phyloP scores from a whole-genome alignment of 805 yeast genomes.

The Yamadazyma endophytica region DNA sequence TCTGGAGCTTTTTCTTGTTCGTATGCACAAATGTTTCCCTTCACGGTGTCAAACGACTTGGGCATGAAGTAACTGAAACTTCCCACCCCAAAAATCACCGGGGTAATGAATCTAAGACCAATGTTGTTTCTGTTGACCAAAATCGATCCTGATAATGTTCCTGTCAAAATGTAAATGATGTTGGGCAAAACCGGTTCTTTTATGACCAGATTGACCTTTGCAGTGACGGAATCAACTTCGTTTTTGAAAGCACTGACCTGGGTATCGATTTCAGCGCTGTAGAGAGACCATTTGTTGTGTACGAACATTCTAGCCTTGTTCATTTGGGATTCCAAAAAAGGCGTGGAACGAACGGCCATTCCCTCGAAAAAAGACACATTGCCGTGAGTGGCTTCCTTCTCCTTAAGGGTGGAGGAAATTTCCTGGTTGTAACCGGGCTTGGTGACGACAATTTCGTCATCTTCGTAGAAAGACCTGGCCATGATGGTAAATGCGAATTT shows the following conservation, averaged over 20 bases:
- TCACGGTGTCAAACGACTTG: conserved; percentile 34
- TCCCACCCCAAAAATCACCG: conserved; percentile 46
- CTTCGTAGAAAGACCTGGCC: conserved; percentile 47
- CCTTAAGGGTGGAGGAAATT: conserved; percentile 32
- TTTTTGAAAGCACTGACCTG: conserved; percentile 44
- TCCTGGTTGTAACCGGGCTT: conserved; percentile 45
- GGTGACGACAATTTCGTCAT: conserved; percentile 44
- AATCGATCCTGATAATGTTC: conserved; percentile 55
- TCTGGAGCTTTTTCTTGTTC: conserved; percentile 31
- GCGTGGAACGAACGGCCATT: conserved; percentile 50
- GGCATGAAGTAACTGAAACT: conserved; percentile 51
- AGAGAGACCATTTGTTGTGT: conserved; percentile 31
- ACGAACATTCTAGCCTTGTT: conserved; percentile 36
- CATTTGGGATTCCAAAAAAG: conserved; percentile 42
- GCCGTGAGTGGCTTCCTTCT: conserved; percentile 36
- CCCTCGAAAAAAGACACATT: conserved; percentile 45
- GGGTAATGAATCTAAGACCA: conserved; percentile 49
- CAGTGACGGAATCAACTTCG: conserved; percentile 31
- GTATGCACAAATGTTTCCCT: conserved; percentile 16
- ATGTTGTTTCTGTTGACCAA: conserved; percentile 43
- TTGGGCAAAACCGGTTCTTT: conserved; percentile 56
- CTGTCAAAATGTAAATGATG: conserved; percentile 50
- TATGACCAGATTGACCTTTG: conserved; percentile 30
- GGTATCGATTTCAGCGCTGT: conserved; percentile 43
- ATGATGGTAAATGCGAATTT: conserved; percentile 5